These are phyloP conservation scores for Iberis pinnata DNA, from an alignment of 345 rosid species.

Conservation along the genomic window DNA sequence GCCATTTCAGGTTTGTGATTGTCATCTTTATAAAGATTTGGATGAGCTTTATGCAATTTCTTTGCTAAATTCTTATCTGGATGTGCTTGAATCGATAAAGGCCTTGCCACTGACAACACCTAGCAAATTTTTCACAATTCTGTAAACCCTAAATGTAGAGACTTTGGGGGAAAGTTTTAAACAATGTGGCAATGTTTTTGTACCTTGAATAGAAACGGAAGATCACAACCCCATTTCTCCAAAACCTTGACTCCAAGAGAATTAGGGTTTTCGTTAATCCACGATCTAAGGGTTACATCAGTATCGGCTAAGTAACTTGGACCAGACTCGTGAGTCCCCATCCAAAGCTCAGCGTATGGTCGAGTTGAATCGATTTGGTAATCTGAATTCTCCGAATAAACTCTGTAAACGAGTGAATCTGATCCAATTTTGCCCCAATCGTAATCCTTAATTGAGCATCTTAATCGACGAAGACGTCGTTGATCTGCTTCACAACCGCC, in stretches of 20 bases:
- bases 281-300: constrained; percentile 56
- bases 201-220: constrained; percentile 96
- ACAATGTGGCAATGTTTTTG: constrained; percentile 2
- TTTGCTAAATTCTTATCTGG: constrained; percentile 81
- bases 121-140: constrained; percentile 10
- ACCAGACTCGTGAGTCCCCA: constrained; percentile 78
- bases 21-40: constrained; percentile 70
- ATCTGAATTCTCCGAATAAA: constrained; percentile 53
- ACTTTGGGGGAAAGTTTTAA: not conserved
- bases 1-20: constrained; percentile 99
- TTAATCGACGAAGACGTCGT: constrained; percentile 38
- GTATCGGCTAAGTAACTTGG: constrained; percentile 54
- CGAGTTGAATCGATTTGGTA: constrained; percentile 31
- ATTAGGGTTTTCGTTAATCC: constrained; percentile 60
- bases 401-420: constrained; percentile 62
- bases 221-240: constrained; percentile 89
- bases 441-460: constrained; percentile 70
- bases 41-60: constrained; percentile 64
- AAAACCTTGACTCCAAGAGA: constrained; percentile 72
- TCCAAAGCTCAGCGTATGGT: constrained; percentile 76
- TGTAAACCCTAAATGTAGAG: not conserved
- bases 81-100: constrained; percentile 94
- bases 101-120: constrained; percentile 91
- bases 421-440: constrained; percentile 78
- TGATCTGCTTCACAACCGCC: constrained; percentile 26